Percentiles rank a stretch among this genome's conserved stretches.
Conservation (phyloP, 768 basidiomycete genomes). For the Lactifluus volemus region DNA sequence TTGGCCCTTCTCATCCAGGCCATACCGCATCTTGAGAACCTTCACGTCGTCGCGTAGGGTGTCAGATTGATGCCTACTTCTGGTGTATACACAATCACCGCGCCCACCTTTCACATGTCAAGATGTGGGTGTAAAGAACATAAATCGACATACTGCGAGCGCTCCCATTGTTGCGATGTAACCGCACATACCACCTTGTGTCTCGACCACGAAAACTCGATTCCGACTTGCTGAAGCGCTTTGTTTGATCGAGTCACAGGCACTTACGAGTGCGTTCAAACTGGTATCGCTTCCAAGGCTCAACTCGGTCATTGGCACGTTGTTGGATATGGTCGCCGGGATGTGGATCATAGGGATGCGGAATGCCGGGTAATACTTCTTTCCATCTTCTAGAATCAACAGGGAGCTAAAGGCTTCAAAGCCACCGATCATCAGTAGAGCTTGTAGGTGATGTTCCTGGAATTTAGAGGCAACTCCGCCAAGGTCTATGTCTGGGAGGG, state of each 20-base stretch:
- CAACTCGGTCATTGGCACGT: constrained; percentile 95
- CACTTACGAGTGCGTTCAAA: constrained; percentile 93
- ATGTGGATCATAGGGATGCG: constrained; percentile 94
- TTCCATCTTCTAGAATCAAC: constrained; percentile 65
- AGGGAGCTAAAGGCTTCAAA: constrained; percentile 90
- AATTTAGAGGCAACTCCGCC: constrained; percentile 87
- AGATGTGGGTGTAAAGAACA: neutral
- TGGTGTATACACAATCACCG: constrained; percentile 88
- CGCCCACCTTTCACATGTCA: constrained; percentile 59
- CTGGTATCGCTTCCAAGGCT: constrained; percentile 96
- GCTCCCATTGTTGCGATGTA: constrained; percentile 95
- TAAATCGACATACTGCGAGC: constrained; percentile 59
- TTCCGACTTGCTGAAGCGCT: constrained; percentile 94
- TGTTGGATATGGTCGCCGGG: constrained; percentile 96
- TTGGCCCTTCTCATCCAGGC: constrained; percentile 79
- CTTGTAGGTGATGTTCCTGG: constrained; percentile 75
- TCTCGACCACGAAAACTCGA: constrained; percentile 96
- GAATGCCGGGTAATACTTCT: constrained; percentile 82
- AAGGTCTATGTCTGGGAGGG: constrained; percentile 76
- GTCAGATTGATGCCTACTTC: constrained; percentile 81
- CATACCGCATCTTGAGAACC: constrained; percentile 80
- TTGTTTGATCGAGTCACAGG: constrained; percentile 98
- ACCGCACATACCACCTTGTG: constrained; percentile 94
- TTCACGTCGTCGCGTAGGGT: constrained; percentile 75
- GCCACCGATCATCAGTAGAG: constrained; percentile 84